Percentiles rank a stretch among this genome's conserved stretches.
phyloP scores from a whole-genome alignment of 2,329 filamentous ascomycete genomes.

The Colletotrichum truncatum region DNA sequence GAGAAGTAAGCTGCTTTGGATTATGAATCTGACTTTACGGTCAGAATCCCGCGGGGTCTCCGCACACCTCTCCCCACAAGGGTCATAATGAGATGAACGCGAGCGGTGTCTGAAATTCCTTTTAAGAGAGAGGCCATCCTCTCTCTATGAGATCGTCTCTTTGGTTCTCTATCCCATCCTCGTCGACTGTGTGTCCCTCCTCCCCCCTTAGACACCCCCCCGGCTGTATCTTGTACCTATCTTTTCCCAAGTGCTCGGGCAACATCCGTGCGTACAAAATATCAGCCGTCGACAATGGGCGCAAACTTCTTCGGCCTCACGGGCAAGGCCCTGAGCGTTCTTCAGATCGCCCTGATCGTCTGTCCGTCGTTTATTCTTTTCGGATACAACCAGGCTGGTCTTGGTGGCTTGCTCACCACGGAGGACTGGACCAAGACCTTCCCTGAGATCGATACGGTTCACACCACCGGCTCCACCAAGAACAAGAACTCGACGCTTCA shows the following conservation, averaged over 20 bases:
- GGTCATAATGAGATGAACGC: constrained; percentile 15
- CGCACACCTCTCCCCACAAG: constrained; percentile 29
- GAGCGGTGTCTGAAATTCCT: neutral
- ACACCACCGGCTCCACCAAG: constrained; percentile 41
- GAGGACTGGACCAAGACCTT: constrained; percentile 46
- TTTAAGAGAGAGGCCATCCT: constrained; percentile 12
- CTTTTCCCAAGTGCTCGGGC: constrained; percentile 10
- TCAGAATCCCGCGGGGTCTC: constrained; percentile 31
- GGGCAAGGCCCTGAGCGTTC: constrained; percentile 44
- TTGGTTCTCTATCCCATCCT: neutral
- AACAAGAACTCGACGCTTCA: constrained; percentile 45
- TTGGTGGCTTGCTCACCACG: constrained; percentile 46
- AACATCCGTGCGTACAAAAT: constrained; percentile 5
- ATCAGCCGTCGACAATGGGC: constrained; percentile 19
- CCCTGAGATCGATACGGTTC: constrained; percentile 48
- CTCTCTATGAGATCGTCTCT: neutral
- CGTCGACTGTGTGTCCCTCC: constrained; percentile 6
- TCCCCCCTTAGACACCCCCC: neutral
- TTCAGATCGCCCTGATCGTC: constrained; percentile 53
- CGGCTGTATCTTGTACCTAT: constrained; percentile 1
- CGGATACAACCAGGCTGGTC: constrained; percentile 51
- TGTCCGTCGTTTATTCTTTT: constrained; percentile 52
- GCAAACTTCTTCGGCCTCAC: constrained; percentile 41
- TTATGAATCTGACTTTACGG: constrained; percentile 27
- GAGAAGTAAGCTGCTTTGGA: constrained; percentile 18